Evolutionary conservation across 1,139 yeast species (phyloP), one percentile per base, ranked within the genome.

Genomic region (Meyerozyma guilliermondii): DNA sequence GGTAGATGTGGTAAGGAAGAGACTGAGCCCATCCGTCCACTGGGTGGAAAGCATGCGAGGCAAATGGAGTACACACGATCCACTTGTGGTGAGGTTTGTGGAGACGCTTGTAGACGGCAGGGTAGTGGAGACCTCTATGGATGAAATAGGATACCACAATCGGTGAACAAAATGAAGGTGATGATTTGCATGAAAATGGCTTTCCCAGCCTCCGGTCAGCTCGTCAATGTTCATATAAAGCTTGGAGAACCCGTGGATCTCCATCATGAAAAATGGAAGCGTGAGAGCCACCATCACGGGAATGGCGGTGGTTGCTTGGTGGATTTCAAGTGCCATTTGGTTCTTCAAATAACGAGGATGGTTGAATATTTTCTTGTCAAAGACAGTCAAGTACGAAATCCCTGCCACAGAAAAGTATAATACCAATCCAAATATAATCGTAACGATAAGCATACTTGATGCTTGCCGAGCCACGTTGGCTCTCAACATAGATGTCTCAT

Each of bases 31-130:
- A 92, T 35, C 98, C 98, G 59, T 92, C 98, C 42, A 92, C 83
- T 11, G 98, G 98, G 66, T 92, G 97, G 88, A 92, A 92, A 18
- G 98, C 98, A 61, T 91, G 98, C 10, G 96, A 88, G 1, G 98
- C 98, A 67, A 85, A 92, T 29, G 98, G 98, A 4, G 98, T 91
- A 51, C 98, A 92, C 41, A 92, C 97, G 56, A 92, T 82, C 98
- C 98, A 92, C 69, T 92, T 94, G 76, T 92, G 98, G 65, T 92
- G 98, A n/a, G 98, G 97, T 70, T 92, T 92, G 72, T 92, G 98
- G 51, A 92, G 71, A 28, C 60, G 64, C 72, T 85, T 91, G 78
- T 92, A 92, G 35, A 92, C 83, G 30, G 75, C 56, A 26, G 96
- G 97, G 85, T 91, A 87, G 64, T 92, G 98, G 56, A 92, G 74